phyloP scores from a whole-genome alignment of 2,329 filamentous ascomycete genomes.

The Plectosphaerella cucumerina region DNA sequence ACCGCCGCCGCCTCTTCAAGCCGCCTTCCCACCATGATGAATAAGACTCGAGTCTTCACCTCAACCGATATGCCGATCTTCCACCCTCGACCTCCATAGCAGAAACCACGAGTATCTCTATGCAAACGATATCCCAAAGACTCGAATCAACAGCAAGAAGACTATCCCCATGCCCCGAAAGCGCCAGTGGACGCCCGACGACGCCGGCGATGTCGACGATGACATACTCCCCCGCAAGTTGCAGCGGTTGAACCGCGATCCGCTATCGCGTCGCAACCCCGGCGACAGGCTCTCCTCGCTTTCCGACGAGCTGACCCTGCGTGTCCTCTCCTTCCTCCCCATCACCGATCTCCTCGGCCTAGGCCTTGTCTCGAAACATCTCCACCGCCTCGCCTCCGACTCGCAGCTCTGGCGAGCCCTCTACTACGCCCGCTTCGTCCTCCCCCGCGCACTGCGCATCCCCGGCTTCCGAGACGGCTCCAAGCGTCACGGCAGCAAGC shows the following conservation, averaged over 20 bases:
- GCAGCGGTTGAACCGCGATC: background rate
- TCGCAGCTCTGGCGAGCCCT: slow-evolving; percentile 86
- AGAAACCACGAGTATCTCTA: too few relatives aligned
- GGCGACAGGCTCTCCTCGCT: slow-evolving; percentile 65
- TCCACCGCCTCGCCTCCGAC: slow-evolving; percentile 70
- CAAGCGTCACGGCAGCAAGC: slow-evolving; percentile 24
- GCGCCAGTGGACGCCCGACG: background rate
- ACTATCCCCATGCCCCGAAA: background rate
- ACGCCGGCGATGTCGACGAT: background rate
- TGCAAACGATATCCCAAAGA: background rate
- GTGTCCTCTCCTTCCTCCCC: slow-evolving; percentile 75
- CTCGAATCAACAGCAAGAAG: background rate
- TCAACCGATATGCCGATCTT: too few relatives aligned
- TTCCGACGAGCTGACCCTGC: slow-evolving; percentile 83
- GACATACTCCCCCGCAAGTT: background rate
- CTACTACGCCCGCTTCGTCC: slow-evolving; percentile 84
- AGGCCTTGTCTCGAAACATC: slow-evolving; percentile 67
- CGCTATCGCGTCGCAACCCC: background rate
- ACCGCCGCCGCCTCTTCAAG: too few relatives aligned
- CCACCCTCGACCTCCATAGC: too few relatives aligned
- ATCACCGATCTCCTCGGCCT: slow-evolving; percentile 62
- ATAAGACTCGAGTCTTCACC: too few relatives aligned
- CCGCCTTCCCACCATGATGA: too few relatives aligned
- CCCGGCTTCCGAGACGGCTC: slow-evolving; percentile 54
- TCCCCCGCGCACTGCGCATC: slow-evolving; percentile 72